phyloP scores from a whole-genome alignment of 176 grass and related monocot species.

The Saccharum spontaneum region DNA sequence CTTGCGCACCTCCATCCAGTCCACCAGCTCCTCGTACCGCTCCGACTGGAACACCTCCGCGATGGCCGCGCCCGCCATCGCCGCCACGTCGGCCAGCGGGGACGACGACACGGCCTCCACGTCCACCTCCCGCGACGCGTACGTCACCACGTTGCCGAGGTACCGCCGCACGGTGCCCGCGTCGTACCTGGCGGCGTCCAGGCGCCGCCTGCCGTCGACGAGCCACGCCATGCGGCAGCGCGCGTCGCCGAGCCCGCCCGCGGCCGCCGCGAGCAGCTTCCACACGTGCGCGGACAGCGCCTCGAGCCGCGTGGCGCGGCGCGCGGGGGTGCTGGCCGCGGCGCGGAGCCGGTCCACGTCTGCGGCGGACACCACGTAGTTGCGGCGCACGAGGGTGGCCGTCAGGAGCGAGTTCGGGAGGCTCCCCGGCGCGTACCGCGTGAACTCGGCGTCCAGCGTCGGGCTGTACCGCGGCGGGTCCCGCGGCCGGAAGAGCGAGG shows the following conservation, averaged over 20 bases:
- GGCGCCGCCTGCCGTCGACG: conserved; percentile 50
- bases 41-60: conserved; percentile 45
- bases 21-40: conserved; percentile 67
- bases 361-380: conserved; percentile 50
- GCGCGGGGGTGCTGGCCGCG: conserved; percentile 13
- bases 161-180: conserved; percentile 13
- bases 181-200: conserved; percentile 36
- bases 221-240: conserved; percentile 71
- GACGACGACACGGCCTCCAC: conserved; percentile 21
- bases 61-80: conserved; percentile 39
- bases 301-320: conserved; percentile 52
- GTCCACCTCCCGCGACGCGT: conserved; percentile 44
- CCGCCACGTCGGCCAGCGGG: conserved; percentile 38
- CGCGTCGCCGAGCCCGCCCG: conserved; percentile 42
- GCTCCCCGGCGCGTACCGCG: conserved; percentile 13
- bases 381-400: conserved; percentile 45
- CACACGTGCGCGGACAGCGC: conserved; percentile 65
- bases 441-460: conserved; percentile 55
- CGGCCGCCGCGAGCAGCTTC: conserved; percentile 52
- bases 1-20: conserved; percentile 78
- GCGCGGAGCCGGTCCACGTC: conserved; percentile 50
- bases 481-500: conserved; percentile 49
- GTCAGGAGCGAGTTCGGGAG: conserved; percentile 49
- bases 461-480: conserved; percentile 33
- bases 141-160: conserved; percentile 67